Evolutionary conservation across 2,329 filamentous ascomycete genomes (phyloP), one percentile per base, ranked within the genome.

Genomic region (Ophiostoma sp.): DNA sequence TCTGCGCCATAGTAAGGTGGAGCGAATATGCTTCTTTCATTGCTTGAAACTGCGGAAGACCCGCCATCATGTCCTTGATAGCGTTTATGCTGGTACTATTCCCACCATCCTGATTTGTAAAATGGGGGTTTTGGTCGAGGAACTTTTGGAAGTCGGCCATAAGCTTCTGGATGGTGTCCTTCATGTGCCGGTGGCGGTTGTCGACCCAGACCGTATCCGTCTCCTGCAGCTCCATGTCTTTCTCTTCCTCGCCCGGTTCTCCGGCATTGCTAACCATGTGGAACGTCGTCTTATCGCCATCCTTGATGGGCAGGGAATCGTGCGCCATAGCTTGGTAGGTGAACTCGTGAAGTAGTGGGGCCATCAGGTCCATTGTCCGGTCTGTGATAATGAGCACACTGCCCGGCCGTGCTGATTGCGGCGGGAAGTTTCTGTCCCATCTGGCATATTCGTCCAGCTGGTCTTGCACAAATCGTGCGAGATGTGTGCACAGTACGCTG

Each of bases 301-400:
- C 95, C 74, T 90, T 88, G 75, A 99, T 92, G 0, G 90, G 90
- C 42, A 99, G 81, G 8, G 99, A 81, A 76, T 99, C 95, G 77
- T 97, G 92, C 3, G 92, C 94, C 94, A 99, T 98, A 66, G 95
- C 93, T 78, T 99, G 95, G 77, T 98, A 99, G 12, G 95, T 97
- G 76, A 99, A 97, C 75, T 99, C 95, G 78, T 99, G 95, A 4
- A 98, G 76, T 11, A 98, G 80, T 0, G 95, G 95, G 0, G 94
- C 89, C 79, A 90, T 87, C 3, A 97, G 79, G 77, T 99, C 95
- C 90, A 99, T 95, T 7, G 93, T 92, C 71, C 95, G 87, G 77
- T 98, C 95, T 1, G 93, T 91, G 70, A 99, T 90, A 74, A 97
- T 82, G 0, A 99, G 84, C 0, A 93, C 87, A 52, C 92, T 92